Conservation (phyloP, 495 filamentous ascomycete species). For the Aspergillus diversus region DNA sequence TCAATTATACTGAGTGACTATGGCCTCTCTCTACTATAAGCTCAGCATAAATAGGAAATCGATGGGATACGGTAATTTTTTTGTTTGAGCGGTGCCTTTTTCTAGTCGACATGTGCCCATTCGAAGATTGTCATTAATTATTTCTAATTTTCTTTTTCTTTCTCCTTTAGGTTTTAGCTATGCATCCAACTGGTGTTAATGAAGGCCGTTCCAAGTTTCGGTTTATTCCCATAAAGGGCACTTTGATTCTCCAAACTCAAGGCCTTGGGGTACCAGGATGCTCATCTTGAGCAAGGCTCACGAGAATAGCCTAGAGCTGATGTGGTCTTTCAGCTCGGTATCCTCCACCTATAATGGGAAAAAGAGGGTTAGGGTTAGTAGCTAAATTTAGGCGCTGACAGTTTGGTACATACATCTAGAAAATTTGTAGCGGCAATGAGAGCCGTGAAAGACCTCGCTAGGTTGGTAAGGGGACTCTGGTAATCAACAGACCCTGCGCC, state of each 20-base stretch:
- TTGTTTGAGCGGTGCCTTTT: too few relatives aligned
- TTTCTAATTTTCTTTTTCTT: conserved; percentile 4
- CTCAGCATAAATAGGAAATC: too few relatives aligned
- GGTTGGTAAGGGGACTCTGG: conserved; percentile 46
- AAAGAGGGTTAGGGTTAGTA: conserved; percentile 13
- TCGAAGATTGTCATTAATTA: too few relatives aligned
- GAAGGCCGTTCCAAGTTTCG: conserved; percentile 12
- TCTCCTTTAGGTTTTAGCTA: background rate
- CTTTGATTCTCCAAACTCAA: conserved; percentile 9
- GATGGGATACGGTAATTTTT: too few relatives aligned
- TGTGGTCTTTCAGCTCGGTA: conserved; percentile 38
- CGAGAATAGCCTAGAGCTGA: conserved; percentile 41
- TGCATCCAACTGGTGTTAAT: conserved; percentile 3
- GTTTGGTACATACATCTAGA: conserved; percentile 54
- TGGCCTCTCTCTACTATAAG: too few relatives aligned
- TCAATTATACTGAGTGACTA: too few relatives aligned
- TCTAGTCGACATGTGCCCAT: too few relatives aligned
- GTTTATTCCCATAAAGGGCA: conserved; percentile 24
- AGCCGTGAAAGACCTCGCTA: conserved; percentile 64
- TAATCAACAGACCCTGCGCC: conserved; percentile 44
- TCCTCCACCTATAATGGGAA: conserved; percentile 43
- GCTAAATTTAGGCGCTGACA: background rate
- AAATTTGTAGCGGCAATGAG: conserved; percentile 64
- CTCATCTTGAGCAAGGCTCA: conserved; percentile 28
- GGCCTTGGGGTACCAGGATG: conserved; percentile 3